phyloP scores from a whole-genome alignment of 257 asterid genomes.

The Scutellaria baicalensis region DNA sequence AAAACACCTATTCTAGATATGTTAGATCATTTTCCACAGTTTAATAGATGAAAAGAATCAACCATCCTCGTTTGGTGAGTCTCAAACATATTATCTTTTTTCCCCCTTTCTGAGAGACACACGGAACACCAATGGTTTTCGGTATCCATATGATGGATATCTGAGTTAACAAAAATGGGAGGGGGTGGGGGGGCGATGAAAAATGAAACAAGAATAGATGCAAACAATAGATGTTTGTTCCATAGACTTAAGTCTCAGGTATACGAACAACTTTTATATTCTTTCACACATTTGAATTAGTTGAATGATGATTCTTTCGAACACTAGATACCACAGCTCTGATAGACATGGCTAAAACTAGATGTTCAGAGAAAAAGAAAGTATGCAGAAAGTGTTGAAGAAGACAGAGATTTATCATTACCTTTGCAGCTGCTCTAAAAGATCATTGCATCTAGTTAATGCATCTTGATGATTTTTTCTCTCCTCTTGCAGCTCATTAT shows the following conservation, averaged over 20 bases:
- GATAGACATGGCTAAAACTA: neutral
- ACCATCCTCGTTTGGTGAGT: neutral
- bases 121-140: neutral
- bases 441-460: constrained; percentile 60
- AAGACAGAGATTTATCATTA: constrained; percentile 10
- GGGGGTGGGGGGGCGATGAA: too few relatives aligned
- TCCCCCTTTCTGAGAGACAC: too few relatives aligned
- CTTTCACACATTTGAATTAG: neutral
- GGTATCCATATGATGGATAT: neutral
- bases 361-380: neutral
- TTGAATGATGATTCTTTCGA: neutral
- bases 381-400: neutral
- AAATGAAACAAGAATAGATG: neutral
- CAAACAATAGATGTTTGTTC: neutral
- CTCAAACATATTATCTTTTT: neutral
- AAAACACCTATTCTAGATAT: neutral
- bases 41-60: neutral
- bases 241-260: neutral
- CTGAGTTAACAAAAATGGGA: neutral
- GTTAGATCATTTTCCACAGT: neutral
- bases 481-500: constrained; percentile 76
- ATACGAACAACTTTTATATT: neutral
- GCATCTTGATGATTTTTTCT: constrained; percentile 53
- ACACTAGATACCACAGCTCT: neutral
- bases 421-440: constrained; percentile 73